These are phyloP conservation scores for Aspergillus flavus DNA, from an alignment of 2,329 filamentous ascomycete species.

Conservation along the genomic window DNA sequence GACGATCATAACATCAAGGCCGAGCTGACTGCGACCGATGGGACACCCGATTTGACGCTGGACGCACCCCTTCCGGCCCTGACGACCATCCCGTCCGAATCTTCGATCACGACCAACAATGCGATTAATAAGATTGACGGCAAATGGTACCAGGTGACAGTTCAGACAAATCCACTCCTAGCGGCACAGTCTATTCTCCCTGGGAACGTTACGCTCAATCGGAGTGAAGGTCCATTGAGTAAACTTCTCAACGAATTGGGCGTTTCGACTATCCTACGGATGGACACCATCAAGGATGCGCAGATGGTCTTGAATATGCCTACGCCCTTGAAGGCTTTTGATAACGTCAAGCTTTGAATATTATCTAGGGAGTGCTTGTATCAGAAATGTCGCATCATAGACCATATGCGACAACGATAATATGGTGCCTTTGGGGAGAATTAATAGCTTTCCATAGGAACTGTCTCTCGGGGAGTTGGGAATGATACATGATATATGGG, in stretches of 20 bases:
- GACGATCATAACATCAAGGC: conserved; percentile 1
- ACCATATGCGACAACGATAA: not conserved
- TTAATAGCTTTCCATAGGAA: not conserved
- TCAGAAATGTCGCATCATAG: not conserved
- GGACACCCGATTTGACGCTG: conserved; percentile 3
- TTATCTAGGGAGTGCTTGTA: not conserved
- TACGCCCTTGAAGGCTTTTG: not conserved
- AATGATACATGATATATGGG: not conserved
- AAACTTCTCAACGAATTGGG: not conserved
- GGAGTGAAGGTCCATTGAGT: not conserved
- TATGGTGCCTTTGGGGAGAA: not conserved
- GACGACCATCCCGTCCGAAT: not conserved
- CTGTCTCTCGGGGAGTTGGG: not conserved
- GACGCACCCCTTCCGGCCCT: not conserved
- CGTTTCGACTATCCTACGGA: not conserved
- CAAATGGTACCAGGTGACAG: not conserved
- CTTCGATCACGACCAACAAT: not conserved
- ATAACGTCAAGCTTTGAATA: not conserved
- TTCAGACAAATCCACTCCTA: not conserved
- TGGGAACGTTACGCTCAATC: not conserved
- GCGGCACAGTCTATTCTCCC: not conserved
- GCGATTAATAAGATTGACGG: not conserved
- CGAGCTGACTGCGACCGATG: not conserved
- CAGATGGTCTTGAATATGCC: not conserved
- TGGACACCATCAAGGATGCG: not conserved